Evolutionary conservation across 2,329 filamentous ascomycete species (phyloP).

Genomic region (Eutypa lata): DNA sequence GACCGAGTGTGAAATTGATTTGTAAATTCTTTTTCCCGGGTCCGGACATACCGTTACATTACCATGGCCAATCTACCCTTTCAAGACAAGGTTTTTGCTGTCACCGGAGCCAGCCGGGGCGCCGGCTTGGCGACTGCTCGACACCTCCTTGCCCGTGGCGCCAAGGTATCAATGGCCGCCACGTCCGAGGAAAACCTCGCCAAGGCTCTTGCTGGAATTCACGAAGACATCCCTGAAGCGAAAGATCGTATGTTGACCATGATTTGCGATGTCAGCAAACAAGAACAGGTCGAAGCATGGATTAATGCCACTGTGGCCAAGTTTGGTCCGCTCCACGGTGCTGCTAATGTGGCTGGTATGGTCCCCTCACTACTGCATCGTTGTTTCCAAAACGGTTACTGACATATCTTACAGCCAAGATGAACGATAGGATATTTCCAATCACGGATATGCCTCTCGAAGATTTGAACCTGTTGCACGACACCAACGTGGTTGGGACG

Average conservation of each 20-base stretch:
- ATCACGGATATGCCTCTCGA: constrained; percentile 26
- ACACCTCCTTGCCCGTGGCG: constrained; percentile 19
- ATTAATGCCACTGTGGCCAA: constrained; percentile 26
- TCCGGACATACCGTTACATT: no score
- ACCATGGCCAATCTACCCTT: not conserved
- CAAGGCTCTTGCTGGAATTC: constrained; percentile 21
- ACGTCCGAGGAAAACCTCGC: constrained; percentile 24
- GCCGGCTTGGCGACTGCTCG: constrained; percentile 11
- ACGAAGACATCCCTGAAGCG: constrained; percentile 16
- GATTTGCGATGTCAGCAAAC: constrained; percentile 19
- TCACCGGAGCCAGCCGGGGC: constrained; percentile 7
- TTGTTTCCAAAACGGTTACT: not conserved
- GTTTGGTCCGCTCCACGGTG: constrained; percentile 28
- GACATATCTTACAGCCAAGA: not conserved
- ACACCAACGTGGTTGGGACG: constrained; percentile 41
- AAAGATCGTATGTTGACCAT: no score
- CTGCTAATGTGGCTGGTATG: constrained; percentile 35
- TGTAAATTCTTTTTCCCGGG: no score
- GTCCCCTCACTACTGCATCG: not conserved
- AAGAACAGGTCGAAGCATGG: constrained; percentile 30
- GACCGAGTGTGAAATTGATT: no score
- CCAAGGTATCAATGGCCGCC: constrained; percentile 27
- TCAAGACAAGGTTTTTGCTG: constrained; percentile 8
- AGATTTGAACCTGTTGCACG: constrained; percentile 38
- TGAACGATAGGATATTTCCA: not conserved